Conservation (phyloP, 2,329 filamentous ascomycete species). For the Cladosporium velox region DNA sequence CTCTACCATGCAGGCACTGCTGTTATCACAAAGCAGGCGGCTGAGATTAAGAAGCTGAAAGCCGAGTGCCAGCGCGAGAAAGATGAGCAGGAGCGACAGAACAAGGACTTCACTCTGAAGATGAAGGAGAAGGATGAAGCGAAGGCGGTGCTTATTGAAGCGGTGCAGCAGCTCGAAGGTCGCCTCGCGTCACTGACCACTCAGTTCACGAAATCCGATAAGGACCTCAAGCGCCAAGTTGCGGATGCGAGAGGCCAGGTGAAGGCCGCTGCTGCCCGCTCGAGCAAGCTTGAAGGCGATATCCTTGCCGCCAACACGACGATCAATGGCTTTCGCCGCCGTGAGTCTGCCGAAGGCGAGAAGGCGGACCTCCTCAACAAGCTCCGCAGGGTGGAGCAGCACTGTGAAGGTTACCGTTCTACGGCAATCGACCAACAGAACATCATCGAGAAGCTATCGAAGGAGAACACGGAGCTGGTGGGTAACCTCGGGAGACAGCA, state of each 20-base stretch:
- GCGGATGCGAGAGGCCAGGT: not conserved
- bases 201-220: not conserved
- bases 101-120: not conserved
- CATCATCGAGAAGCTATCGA: not conserved
- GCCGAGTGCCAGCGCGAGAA: not conserved
- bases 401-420: not conserved
- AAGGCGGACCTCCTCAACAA: not conserved
- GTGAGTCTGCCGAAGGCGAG: too few species aligned
- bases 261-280: not conserved
- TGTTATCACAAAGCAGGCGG: constrained; percentile 2
- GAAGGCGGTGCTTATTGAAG: not conserved
- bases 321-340: not conserved
- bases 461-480: constrained; percentile 1
- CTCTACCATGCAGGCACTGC: not conserved
- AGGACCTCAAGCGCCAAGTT: not conserved
- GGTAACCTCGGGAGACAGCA: not conserved
- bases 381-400: not conserved
- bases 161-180: not conserved
- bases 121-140: not conserved
- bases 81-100: not conserved
- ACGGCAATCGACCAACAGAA: not conserved
- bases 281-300: not conserved
- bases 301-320: not conserved
- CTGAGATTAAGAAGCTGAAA: not conserved
- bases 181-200: constrained; percentile 1